These are phyloP conservation scores for Xylaria castorea DNA, from an alignment of 495 filamentous ascomycete species.

Conservation along the genomic window DNA sequence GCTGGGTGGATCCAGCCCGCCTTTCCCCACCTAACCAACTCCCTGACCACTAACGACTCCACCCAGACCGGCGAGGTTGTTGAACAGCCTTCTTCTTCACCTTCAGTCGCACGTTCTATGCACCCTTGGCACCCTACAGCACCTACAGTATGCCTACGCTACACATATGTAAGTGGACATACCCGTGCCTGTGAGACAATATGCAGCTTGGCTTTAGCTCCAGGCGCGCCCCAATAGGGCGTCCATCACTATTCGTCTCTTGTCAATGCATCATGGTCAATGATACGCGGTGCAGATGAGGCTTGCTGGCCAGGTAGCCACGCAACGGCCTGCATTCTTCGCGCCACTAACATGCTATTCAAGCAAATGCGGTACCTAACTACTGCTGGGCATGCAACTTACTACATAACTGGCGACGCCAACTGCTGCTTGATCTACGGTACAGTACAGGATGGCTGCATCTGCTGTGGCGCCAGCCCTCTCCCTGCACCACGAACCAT, in stretches of 20 bases:
- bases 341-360: neutral
- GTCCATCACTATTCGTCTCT: conserved; percentile 6
- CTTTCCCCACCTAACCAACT: conserved; percentile 11
- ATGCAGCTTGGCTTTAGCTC: conserved; percentile 20
- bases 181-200: conserved; percentile 26
- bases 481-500: conserved; percentile 9
- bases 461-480: conserved; percentile 8
- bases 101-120: conserved; percentile 18
- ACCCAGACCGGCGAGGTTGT: neutral
- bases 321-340: conserved; percentile 21
- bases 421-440: conserved; percentile 21
- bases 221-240: conserved; percentile 8
- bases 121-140: conserved; percentile 2
- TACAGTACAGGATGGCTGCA: conserved; percentile 24
- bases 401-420: neutral
- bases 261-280: conserved; percentile 8
- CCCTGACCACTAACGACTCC: neutral
- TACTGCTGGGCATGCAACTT: neutral
- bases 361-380: neutral
- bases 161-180: neutral
- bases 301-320: conserved; percentile 17
- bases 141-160: conserved; percentile 1
- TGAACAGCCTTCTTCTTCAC: conserved; percentile 18
- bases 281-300: conserved; percentile 26
- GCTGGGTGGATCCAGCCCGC: conserved; percentile 21